These are phyloP conservation scores for Gnaphalium uliginosum DNA, from an alignment of 129 eudicot species.

Conservation along the genomic window DNA sequence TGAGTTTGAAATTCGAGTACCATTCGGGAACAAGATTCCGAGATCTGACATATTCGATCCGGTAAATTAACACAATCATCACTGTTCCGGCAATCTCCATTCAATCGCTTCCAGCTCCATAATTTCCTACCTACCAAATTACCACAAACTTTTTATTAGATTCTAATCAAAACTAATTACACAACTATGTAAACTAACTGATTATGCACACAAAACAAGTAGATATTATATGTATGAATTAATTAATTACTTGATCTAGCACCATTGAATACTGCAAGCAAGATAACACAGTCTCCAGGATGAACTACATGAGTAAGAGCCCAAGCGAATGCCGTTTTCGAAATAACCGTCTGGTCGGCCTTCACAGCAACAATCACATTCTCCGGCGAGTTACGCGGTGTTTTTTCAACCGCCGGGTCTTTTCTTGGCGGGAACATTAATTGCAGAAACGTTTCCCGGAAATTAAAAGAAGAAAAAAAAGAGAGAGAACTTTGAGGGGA, in stretches of 20 bases:
- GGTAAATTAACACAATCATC: slow-evolving; percentile 47
- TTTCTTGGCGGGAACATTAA: slow-evolving; percentile 68
- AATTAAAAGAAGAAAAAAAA: background rate
- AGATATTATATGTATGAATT: background rate
- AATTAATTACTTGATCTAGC: slow-evolving; percentile 37
- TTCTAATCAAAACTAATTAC: background rate
- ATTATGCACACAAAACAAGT: background rate
- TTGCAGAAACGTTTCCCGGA: slow-evolving; percentile 10
- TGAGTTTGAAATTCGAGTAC: slow-evolving; percentile 74
- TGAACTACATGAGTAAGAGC: slow-evolving; percentile 75
- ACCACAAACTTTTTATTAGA: background rate
- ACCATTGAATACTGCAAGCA: slow-evolving; percentile 62
- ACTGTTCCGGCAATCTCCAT: slow-evolving; percentile 50
- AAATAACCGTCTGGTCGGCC: slow-evolving; percentile 68
- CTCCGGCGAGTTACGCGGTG: slow-evolving; percentile 32
- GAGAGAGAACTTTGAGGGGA: background rate
- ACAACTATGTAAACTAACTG: background rate
- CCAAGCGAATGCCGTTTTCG: slow-evolving; percentile 76
- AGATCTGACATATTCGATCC: slow-evolving; percentile 69
- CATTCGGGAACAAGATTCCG: slow-evolving; percentile 88
- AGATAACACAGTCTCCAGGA: slow-evolving; percentile 65
- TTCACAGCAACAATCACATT: slow-evolving; percentile 78
- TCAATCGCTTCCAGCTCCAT: slow-evolving; percentile 64
- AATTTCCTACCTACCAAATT: slow-evolving; percentile 39
- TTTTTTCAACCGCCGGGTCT: slow-evolving; percentile 6